Conservation (phyloP, 2,329 filamentous ascomycete genomes). For the Fusarium albosuccineum region DNA sequence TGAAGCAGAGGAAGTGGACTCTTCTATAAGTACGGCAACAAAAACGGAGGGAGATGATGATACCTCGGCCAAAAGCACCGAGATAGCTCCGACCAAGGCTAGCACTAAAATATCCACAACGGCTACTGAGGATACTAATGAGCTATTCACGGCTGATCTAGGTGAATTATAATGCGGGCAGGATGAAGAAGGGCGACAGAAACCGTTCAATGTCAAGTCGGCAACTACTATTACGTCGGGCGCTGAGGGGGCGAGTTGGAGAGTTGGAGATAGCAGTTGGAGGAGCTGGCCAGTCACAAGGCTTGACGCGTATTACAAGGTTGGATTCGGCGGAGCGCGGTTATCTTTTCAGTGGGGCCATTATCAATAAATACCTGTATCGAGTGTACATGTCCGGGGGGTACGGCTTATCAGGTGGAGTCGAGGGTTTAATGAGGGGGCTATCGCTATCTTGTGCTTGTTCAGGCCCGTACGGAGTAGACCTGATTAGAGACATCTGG, state of each 20-base stretch:
- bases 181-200: too few species aligned
- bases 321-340: conserved; percentile 34
- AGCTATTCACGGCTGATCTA: too few species aligned
- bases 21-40: neutral
- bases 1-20: neutral
- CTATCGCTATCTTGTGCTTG: neutral
- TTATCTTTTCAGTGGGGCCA: conserved; percentile 35
- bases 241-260: too few species aligned
- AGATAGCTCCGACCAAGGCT: neutral
- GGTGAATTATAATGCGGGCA: too few species aligned
- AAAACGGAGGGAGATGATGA: neutral
- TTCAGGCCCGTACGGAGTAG: too few species aligned
- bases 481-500: neutral
- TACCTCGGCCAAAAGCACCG: neutral
- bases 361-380: conserved; percentile 32
- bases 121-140: too few species aligned
- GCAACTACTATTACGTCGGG: too few species aligned
- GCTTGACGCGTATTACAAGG: conserved; percentile 26
- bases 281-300: conserved; percentile 17
- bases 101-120: too few species aligned
- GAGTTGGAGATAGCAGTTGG: too few species aligned
- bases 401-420: conserved; percentile 4
- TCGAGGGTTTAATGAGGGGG: neutral
- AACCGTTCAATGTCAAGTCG: too few species aligned
- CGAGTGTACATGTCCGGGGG: conserved; percentile 2